These are phyloP conservation scores for Quercus cerris DNA, from an alignment of 306 rosid genomes.

Conservation along the genomic window DNA sequence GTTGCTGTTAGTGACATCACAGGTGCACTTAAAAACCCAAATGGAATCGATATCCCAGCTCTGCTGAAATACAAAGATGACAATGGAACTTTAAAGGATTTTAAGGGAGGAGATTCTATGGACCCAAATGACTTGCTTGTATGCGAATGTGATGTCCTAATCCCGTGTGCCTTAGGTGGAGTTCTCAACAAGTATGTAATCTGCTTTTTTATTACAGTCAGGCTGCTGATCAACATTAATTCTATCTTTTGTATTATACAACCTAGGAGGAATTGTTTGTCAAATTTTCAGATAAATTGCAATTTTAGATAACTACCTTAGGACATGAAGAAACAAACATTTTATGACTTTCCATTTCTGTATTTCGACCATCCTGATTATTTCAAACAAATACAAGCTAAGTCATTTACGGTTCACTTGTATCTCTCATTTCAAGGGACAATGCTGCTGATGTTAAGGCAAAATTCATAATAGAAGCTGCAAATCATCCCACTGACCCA, in stretches of 20 bases:
- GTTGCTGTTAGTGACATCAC: constrained; percentile 72
- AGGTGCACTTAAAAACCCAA: constrained; percentile 56
- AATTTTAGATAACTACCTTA: neutral
- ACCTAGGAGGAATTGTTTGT: neutral
- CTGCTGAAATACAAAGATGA: constrained; percentile 45
- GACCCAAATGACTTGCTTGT: constrained; percentile 58
- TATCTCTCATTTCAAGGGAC: constrained; percentile 30
- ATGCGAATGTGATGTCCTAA: constrained; percentile 69
- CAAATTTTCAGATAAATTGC: neutral
- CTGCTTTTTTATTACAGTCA: constrained; percentile 9
- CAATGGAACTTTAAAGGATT: constrained; percentile 38
- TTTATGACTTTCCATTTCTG: neutral
- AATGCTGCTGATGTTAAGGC: constrained; percentile 59
- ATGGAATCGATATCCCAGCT: constrained; percentile 60
- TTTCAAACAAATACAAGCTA: neutral
- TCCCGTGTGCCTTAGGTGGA: constrained; percentile 75
- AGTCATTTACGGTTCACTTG: neutral
- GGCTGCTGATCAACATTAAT: neutral
- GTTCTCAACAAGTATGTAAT: constrained; percentile 54
- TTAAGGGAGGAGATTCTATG: constrained; percentile 49
- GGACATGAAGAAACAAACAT: neutral
- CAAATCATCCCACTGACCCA: constrained; percentile 66
- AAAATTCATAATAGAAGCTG: constrained; percentile 58
- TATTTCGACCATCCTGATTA: neutral
- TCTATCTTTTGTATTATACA: neutral